phyloP scores from a whole-genome alignment of 345 rosid species.

The Citrus sp. region DNA sequence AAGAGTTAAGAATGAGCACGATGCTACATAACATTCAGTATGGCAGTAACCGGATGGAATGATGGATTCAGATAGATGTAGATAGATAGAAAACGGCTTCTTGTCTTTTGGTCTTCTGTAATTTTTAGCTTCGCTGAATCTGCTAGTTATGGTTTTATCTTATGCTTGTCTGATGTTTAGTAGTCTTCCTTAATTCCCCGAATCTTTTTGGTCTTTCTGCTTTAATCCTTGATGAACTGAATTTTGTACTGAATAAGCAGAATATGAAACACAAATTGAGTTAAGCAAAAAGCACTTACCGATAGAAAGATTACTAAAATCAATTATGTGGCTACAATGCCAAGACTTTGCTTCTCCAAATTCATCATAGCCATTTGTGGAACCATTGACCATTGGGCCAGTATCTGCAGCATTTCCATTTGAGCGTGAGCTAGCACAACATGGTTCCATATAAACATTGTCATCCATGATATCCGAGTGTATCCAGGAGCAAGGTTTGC shows the following conservation, averaged over 20 bases:
- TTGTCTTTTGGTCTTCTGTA: not conserved
- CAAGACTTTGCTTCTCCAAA: constrained; percentile 43
- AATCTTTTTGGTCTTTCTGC: not conserved
- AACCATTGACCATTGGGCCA: constrained; percentile 11
- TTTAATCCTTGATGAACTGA: not conserved
- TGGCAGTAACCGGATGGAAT: not conserved
- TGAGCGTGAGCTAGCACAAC: constrained; percentile 12
- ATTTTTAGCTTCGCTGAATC: not conserved
- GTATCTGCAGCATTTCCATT: constrained; percentile 17
- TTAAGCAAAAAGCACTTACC: constrained; percentile 41
- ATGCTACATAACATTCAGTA: not conserved
- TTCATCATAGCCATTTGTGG: constrained; percentile 27
- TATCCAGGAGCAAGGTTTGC: constrained; percentile 76
- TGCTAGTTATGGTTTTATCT: not conserved
- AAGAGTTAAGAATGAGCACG: not conserved
- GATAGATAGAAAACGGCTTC: not conserved
- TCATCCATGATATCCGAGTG: constrained; percentile 95
- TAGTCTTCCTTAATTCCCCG: not conserved
- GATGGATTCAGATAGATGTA: not conserved
- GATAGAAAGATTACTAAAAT: constrained; percentile 71
- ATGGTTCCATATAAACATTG: constrained; percentile 75
- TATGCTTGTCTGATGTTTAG: not conserved
- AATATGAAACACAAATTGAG: not conserved
- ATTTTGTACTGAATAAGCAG: not conserved
- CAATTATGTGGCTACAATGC: constrained; percentile 70